Conservation (phyloP, 1,284 basidiomycete genomes). For the Cryptococcus neoformans region DNA sequence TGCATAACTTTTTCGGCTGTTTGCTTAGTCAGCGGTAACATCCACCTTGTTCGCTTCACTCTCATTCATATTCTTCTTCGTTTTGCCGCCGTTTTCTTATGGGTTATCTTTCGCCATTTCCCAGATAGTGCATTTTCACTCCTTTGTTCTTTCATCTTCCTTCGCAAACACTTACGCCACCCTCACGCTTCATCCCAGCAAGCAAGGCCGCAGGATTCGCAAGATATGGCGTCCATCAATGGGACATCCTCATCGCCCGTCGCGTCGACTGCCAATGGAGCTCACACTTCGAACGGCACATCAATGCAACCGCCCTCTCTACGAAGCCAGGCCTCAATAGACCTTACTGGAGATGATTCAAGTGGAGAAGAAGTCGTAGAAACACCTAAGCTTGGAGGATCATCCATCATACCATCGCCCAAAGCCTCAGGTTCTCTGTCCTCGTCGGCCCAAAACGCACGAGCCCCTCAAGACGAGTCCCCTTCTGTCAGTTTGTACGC, state of each 20-base stretch:
- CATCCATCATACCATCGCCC: neutral
- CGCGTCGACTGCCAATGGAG: no score
- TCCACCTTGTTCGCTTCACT: neutral
- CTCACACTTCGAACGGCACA: no score
- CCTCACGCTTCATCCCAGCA: neutral
- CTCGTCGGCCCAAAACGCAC: neutral
- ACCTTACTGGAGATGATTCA: conserved; percentile 22
- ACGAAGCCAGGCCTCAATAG: conserved; percentile 15
- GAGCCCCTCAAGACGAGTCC: neutral
- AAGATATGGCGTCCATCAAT: neutral
- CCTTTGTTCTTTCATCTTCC: no score
- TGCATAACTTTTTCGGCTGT: neutral
- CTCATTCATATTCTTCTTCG: neutral
- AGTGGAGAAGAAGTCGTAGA: conserved; percentile 3
- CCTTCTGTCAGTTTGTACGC: neutral
- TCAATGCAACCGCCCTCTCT: no score
- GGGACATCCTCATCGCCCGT: no score
- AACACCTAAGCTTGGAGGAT: neutral
- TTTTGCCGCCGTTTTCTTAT: neutral
- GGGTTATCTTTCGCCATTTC: neutral
- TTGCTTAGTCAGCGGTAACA: conserved; percentile 9
- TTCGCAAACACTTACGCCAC: no score
- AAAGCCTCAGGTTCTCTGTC: neutral
- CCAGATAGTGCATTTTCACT: neutral
- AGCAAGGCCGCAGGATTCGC: no score